Evolutionary conservation across 768 basidiomycete species (phyloP), one percentile per base, ranked within the genome.

Genomic region (Phaeotremella fagi): DNA sequence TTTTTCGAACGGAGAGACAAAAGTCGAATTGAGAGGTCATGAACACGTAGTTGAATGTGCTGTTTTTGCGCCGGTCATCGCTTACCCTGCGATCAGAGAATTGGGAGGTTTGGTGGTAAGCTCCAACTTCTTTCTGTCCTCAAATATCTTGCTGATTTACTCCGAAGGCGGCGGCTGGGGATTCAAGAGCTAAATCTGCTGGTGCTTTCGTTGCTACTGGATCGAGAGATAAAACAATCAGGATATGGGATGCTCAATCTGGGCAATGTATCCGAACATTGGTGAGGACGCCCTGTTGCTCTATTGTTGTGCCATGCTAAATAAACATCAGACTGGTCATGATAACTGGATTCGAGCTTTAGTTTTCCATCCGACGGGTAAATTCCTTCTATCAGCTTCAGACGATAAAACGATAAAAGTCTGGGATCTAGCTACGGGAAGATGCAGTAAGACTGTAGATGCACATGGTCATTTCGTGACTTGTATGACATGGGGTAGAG

Each of bases 331-430:
- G 73, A 60, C 48, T 29, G 75, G 75, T 2, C 72, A 94, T 67
- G 88, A 91, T 73, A 89, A 90, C 63, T 94, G 90, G 90, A 80
- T 94, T 46, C 83, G 88, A 52, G 86, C 84, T 0, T 79, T 94
- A 38, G 83, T 86, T 16, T 92, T 92, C 78, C 90, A 92, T 74
- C 90, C 90, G 0, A 82, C 82, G 9, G 90, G 90, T 15, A 91
- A 91, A 73, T 86, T 83, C 71, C 81, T 94, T 12, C 79, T 94
- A n/a, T 90, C 89, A 7, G 88, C 86, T 3, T 87, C 88, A 12
- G 90, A 94, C 72, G 90, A 94, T 78, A 88, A 90, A 75, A 88
- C 88, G 9, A 82, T 92, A 61, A 83, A 88, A 7, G 81, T 92
- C 7, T 94, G 90, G 90, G 90, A 92, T 64, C 77, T 94, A 29